Base-by-base conservation (phyloP, 1,284 basidiomycete genomes). In the Calocybe gambosa region DNA sequence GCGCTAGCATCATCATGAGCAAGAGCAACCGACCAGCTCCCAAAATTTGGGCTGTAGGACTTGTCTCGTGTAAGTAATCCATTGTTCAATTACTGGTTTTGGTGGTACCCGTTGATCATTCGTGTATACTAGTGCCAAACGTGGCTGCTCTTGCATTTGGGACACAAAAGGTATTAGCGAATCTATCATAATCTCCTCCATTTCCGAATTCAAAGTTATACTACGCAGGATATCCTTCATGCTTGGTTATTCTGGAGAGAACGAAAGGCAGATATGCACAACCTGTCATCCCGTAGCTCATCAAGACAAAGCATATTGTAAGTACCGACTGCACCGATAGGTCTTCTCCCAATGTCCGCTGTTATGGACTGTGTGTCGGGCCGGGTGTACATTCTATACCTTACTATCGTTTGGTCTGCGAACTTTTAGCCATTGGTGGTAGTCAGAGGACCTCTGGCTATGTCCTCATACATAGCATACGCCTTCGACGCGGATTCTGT, bases 91-190 rank as follows among this genome's bases (percentile, higher is more conserved):
- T 33, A n/a, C 25, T 8, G 18, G 16, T 18, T n/a, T 13, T 6
- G 15, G 8, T n/a, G 19, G 4, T n/a, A 5, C 5, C 13, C 13
- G 7, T 29, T 38, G 10, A 33, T n/a, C 4, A 28, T 23, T n/a
- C 8, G 3, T 16, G 13, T 20, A 5, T 7, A 19, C 15, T 33
- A 45, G 43, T 45, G 1, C 37, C 43, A 3, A 25, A n/a, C 16
- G 26, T 45, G 4, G 43, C 16, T 5, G 43, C 43, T 15, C 13
- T 39, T 7, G 19, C 29, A n/a, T 39, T 45, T 23, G 43, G 43
- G 5, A 45, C 43, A 1, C 36, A 45, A 25, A 39, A 19, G 36
- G 43, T 45, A 18, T 15, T 23, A 36, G 13, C n/a, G 5, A 7
- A 5, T 9, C 15, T 18, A 7, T 6, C 35, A 13, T 37, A 4